phyloP scores from a whole-genome alignment of 2,329 filamentous ascomycete genomes.

The Epicoccum sorghinum region DNA sequence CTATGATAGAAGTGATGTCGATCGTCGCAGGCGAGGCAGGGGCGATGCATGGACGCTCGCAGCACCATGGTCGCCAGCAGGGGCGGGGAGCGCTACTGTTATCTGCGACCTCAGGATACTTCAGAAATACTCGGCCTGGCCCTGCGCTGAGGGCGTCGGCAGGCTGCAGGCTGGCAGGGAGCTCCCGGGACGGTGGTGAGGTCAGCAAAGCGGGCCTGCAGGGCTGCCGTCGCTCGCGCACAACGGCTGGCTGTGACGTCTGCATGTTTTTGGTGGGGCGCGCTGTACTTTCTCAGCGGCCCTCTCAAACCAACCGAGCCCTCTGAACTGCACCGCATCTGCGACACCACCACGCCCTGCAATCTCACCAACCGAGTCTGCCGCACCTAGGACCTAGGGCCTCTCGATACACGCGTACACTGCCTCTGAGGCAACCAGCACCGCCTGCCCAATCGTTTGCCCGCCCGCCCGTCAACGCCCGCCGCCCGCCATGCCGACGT shows the following conservation, averaged over 20 bases:
- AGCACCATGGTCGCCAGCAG: neutral
- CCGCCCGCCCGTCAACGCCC: neutral
- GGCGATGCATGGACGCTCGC: slow-evolving; percentile 16
- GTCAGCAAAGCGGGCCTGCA: neutral
- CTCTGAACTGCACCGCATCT: neutral
- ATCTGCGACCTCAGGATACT: neutral
- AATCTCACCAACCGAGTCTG: neutral
- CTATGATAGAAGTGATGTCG: slow-evolving; percentile 15
- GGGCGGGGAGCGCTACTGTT: neutral
- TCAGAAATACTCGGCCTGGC: neutral
- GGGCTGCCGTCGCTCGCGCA: too few species aligned
- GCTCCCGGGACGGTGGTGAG: neutral
- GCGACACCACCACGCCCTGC: slow-evolving; percentile 7
- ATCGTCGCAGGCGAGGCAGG: slow-evolving; percentile 36
- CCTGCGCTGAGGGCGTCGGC: neutral
- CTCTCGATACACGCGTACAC: slow-evolving; percentile 3
- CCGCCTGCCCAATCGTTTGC: neutral
- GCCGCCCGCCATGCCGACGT: slow-evolving; percentile 75
- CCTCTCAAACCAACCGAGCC: slow-evolving; percentile 3
- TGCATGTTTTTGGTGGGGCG: slow-evolving; percentile 8
- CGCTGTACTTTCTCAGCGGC: slow-evolving; percentile 2
- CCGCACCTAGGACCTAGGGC: neutral
- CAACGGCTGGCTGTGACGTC: slow-evolving; percentile 11
- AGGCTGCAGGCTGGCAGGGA: neutral
- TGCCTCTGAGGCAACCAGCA: neutral